Evolutionary conservation across 768 basidiomycete genomes (phyloP).

Genomic region (Cystofilobasidium macerans): DNA sequence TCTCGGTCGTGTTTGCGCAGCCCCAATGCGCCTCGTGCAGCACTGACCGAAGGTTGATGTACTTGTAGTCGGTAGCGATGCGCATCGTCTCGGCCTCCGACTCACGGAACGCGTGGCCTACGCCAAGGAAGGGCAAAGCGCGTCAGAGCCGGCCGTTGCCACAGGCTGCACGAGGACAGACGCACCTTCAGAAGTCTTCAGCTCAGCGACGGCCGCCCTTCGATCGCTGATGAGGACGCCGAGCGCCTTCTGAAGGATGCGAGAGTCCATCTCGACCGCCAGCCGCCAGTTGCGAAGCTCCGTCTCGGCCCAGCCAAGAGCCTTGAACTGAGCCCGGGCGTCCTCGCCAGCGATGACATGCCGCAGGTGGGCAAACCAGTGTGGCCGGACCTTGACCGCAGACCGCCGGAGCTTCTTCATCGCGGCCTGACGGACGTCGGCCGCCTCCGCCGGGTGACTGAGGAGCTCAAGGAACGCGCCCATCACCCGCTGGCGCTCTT

Average conservation of each 20-base stretch:
- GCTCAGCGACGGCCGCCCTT: not conserved
- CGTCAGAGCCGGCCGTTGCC: too few species aligned
- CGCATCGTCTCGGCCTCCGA: not conserved
- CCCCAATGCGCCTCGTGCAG: not conserved
- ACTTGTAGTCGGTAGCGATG: not conserved
- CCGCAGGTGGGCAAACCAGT: slow-evolving; percentile 11
- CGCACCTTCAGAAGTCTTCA: not conserved
- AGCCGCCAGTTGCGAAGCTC: slow-evolving; percentile 8
- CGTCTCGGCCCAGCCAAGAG: slow-evolving; percentile 17
- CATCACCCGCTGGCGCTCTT: not conserved
- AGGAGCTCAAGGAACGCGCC: slow-evolving; percentile 1
- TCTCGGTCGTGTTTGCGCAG: not conserved
- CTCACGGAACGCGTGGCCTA: not conserved
- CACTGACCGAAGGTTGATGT: not conserved
- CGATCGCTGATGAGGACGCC: not conserved
- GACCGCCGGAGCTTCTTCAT: not conserved
- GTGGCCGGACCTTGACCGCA: not conserved
- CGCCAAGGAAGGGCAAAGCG: not conserved
- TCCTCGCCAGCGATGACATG: not conserved
- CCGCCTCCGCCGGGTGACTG: not conserved
- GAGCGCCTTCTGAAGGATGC: slow-evolving; percentile 1
- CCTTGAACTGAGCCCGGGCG: slow-evolving; percentile 9
- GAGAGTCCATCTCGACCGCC: slow-evolving; percentile 3
- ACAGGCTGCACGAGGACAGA: not conserved
- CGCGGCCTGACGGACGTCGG: not conserved